Conservation (phyloP, 441 rosid species). For the Manihot esculenta region DNA sequence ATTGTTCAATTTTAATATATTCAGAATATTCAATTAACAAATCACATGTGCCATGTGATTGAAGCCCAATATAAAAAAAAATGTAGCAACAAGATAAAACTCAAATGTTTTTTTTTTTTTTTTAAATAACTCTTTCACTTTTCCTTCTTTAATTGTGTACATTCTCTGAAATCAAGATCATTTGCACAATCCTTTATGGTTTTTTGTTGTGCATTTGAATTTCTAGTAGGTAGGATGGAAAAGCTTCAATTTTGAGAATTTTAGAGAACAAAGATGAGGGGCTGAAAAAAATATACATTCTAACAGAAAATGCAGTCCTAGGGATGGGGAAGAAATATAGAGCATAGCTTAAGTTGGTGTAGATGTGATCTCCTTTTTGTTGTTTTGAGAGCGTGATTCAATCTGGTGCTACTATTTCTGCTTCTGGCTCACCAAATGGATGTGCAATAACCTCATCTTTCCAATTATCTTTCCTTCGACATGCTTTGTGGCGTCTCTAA, state of each 20-base stretch:
- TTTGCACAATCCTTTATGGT: too few species aligned
- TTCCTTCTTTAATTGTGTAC: too few species aligned
- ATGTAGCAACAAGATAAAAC: too few species aligned
- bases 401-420: not conserved
- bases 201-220: too few species aligned
- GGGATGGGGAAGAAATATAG: not conserved
- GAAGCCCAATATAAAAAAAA: too few species aligned
- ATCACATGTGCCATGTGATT: too few species aligned
- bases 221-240: not conserved
- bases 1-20: too few species aligned
- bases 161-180: too few species aligned
- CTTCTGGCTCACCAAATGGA: not conserved
- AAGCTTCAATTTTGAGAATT: not conserved
- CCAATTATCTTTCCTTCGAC: not conserved
- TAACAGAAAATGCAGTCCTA: not conserved
- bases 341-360: not conserved
- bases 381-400: not conserved
- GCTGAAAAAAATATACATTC: not conserved
- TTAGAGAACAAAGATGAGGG: not conserved
- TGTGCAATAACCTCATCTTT: not conserved
- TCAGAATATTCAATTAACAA: too few species aligned
- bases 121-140: too few species aligned
- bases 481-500: not conserved
- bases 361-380: not conserved
- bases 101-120: too few species aligned